Conservation (phyloP, 371 early-diverging fungal genomes). For the Syncephalastrum racemosum region DNA sequence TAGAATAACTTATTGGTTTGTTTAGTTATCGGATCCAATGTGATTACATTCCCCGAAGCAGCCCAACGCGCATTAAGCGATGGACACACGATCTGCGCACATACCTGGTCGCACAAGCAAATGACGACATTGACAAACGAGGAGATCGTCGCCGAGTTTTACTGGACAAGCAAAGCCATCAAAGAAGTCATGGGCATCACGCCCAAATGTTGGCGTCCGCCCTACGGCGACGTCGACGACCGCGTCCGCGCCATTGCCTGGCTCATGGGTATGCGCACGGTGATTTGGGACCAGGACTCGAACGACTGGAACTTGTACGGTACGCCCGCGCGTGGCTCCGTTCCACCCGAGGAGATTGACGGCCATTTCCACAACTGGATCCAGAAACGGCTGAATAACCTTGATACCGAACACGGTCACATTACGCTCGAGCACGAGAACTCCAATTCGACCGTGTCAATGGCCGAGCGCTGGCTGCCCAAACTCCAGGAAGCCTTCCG, state of each 20-base stretch:
- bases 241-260: constrained; percentile 54
- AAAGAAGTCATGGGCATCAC: constrained; percentile 55
- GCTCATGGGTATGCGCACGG: constrained; percentile 52
- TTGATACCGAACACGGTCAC: constrained; percentile 43
- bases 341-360: constrained; percentile 29
- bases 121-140: constrained; percentile 57
- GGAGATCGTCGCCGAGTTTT: constrained; percentile 58
- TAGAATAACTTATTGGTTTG: neutral
- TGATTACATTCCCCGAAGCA: constrained; percentile 31
- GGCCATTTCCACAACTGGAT: constrained; percentile 45
- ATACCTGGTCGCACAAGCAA: constrained; percentile 62
- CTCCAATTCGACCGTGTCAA: constrained; percentile 40
- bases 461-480: constrained; percentile 50
- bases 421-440: constrained; percentile 51
- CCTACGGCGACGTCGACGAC: constrained; percentile 57
- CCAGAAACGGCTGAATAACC: constrained; percentile 13
- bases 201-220: constrained; percentile 60
- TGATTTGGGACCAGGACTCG: constrained; percentile 40
- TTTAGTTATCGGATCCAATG: constrained; percentile 39
- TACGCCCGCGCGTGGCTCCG: constrained; percentile 23
- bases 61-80: constrained; percentile 37
- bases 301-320: constrained; percentile 39
- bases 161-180: constrained; percentile 53
- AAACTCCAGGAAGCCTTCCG: constrained; percentile 37
- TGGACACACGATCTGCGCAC: constrained; percentile 41